Evolutionary conservation across 306 rosid genomes (phyloP).

Genomic region (Erythrophleum fordii): DNA sequence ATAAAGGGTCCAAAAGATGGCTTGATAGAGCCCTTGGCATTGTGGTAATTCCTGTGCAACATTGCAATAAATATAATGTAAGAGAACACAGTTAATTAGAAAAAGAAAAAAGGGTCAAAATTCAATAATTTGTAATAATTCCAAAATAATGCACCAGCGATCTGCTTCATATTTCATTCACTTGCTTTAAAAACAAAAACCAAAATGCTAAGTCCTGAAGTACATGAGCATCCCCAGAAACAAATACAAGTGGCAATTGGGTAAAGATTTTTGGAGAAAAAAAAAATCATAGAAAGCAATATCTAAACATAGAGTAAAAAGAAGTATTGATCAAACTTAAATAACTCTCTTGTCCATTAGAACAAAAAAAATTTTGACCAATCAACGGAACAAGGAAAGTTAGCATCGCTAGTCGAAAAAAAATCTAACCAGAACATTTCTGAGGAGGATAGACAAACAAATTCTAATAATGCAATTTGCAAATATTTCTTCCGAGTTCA

Average conservation of each 20-base stretch:
- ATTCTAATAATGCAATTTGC: background rate
- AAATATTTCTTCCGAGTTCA: background rate
- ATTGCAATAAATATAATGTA: constrained; percentile 12
- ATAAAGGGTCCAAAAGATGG: constrained; percentile 89
- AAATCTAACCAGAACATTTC: no score
- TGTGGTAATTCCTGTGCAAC: constrained; percentile 55
- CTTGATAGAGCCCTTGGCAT: constrained; percentile 82
- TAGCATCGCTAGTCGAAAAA: no score
- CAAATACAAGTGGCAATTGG: background rate
- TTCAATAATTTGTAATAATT: constrained; percentile 1
- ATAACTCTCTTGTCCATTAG: background rate
- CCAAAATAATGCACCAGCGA: background rate
- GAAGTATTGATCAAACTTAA: background rate
- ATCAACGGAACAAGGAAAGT: no score
- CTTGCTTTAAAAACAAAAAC: background rate
- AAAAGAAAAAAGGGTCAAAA: constrained; percentile 1
- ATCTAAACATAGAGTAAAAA: background rate
- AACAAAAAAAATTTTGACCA: background rate
- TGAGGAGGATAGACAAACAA: no score
- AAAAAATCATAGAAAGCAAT: background rate
- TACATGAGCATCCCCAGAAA: constrained; percentile 11
- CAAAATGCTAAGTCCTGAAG: background rate
- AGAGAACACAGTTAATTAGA: constrained; percentile 5
- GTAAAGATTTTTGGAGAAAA: no score
- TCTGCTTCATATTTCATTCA: constrained; percentile 21